Conservation (phyloP, 495 filamentous ascomycete species). For the Penicillium pulvis region DNA sequence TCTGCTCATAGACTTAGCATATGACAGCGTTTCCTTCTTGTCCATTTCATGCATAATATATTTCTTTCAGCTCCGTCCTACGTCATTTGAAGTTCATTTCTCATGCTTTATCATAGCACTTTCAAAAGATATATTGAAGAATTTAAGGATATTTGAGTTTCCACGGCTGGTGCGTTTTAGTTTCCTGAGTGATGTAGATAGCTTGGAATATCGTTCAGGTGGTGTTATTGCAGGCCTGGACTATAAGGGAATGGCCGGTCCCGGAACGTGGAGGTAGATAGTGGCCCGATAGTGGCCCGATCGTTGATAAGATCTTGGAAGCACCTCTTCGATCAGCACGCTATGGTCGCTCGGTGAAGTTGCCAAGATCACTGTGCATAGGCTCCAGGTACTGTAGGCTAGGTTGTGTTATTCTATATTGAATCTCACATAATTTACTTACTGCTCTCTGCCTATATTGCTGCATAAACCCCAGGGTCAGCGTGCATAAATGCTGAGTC, state of each 20-base stretch:
- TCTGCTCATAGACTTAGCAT: not conserved
- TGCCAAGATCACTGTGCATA: not conserved
- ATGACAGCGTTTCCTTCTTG: not conserved
- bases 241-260: not conserved
- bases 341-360: not conserved
- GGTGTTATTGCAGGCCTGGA: too few species aligned
- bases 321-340: not conserved
- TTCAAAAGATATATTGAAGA: too few species aligned
- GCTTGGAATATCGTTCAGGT: too few species aligned
- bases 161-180: not conserved
- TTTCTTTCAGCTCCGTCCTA: not conserved
- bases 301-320: not conserved
- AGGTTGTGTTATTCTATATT: not conserved
- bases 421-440: not conserved
- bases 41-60: not conserved
- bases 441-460: not conserved
- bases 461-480: not conserved
- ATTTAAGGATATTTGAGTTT: not conserved
- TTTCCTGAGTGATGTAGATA: too few species aligned
- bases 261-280: not conserved
- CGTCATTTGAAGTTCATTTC: not conserved
- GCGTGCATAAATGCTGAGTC: slow-evolving; percentile 5
- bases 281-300: not conserved
- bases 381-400: not conserved
- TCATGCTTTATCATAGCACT: too few species aligned